Evolutionary conservation across 2,329 filamentous ascomycete species (phyloP), one percentile per base, ranked within the genome.

Genomic region (Pseudogymnoascus sp.): DNA sequence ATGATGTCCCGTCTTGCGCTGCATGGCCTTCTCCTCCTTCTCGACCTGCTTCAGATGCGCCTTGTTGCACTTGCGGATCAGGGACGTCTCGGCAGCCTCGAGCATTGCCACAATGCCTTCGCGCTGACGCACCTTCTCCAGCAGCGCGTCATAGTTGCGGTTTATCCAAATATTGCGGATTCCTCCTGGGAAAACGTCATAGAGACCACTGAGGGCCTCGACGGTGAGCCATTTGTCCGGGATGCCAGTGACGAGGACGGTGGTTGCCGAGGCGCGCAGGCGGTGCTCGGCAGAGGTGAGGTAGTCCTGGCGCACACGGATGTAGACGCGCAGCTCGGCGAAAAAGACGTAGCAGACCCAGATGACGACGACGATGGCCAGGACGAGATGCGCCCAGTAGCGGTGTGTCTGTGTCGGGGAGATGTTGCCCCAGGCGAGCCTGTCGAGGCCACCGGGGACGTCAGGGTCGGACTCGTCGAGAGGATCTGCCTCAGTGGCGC

Each of bases 111-210:
- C 91, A 13, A 96, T 78, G 7, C 82, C 77, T 65, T 92, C 85
- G 50, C 95, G 84, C 67, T 85, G 78, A 59, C 90, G 83, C 53
- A 97, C 89, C 73, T 97, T 97, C 65, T 93, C 88, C 56, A 90
- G 82, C 10, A 99, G 82, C 7, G 87, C 82, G 47, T 93, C 90
- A 68, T 91, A 88, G 72, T 99, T 90, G 65, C 93, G 85, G 65
- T 97, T 99, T 70, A 99, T 87, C 93, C 93, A 99, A 56, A 99
- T 90, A 69, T 97, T 97, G 65, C 91, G 86, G 71, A 99, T 88
- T 31, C 95, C 95, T 19, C 95, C 95, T 0, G 95, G 95, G 69
- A 97, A 97, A 1, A 97, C 93, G 73, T 99, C 95, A 71, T 96
- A 99, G 0, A 99, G 80, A 0, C 88, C 89, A 64, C 86, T 83